Percentiles rank a stretch among this genome's conserved stretches.
Evolutionary conservation across 371 early-diverging fungal species (phyloP).

Genomic region (Syncephalastrum racemosum): DNA sequence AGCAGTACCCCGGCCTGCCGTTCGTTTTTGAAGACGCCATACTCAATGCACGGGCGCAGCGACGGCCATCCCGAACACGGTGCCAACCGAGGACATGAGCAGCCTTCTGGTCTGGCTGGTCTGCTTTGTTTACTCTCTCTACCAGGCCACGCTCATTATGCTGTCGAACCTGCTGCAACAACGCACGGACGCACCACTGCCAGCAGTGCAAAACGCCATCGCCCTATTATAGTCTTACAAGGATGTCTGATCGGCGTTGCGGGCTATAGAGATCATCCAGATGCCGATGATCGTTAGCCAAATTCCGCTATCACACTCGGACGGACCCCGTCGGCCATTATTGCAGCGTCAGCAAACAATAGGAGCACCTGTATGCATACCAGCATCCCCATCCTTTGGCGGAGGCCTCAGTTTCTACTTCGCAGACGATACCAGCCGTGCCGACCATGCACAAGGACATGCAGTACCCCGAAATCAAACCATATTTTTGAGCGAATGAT

Average conservation of each 20-base stretch:
- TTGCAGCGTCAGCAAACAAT: too few species aligned
- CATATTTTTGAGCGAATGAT: slow-evolving; percentile 42
- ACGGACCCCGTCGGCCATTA: slow-evolving; percentile 1
- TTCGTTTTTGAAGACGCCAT: slow-evolving; percentile 36
- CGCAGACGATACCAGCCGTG: not conserved
- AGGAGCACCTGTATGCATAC: slow-evolving; percentile 1
- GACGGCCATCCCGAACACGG: slow-evolving; percentile 25
- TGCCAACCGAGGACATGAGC: slow-evolving; percentile 20
- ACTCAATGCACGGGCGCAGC: slow-evolving; percentile 35
- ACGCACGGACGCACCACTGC: slow-evolving; percentile 12
- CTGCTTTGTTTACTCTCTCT: slow-evolving; percentile 49
- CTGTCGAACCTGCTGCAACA: slow-evolving; percentile 34
- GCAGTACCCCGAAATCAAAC: slow-evolving; percentile 31
- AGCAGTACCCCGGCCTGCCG: slow-evolving; percentile 16
- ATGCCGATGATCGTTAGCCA: slow-evolving; percentile 33
- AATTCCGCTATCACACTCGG: slow-evolving; percentile 10
- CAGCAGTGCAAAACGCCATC: slow-evolving; percentile 26
- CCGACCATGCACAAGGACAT: not conserved
- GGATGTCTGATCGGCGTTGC: slow-evolving; percentile 26
- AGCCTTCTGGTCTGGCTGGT: slow-evolving; percentile 38
- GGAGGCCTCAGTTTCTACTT: not conserved
- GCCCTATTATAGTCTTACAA: slow-evolving; percentile 25
- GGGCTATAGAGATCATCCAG: slow-evolving; percentile 34
- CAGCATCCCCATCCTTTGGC: not conserved
- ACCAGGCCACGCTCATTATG: slow-evolving; percentile 40